Percentiles rank a stretch among this genome's conserved stretches.
Conservation (phyloP, 805 yeast genomes). For the Teunomyces tritomae region DNA sequence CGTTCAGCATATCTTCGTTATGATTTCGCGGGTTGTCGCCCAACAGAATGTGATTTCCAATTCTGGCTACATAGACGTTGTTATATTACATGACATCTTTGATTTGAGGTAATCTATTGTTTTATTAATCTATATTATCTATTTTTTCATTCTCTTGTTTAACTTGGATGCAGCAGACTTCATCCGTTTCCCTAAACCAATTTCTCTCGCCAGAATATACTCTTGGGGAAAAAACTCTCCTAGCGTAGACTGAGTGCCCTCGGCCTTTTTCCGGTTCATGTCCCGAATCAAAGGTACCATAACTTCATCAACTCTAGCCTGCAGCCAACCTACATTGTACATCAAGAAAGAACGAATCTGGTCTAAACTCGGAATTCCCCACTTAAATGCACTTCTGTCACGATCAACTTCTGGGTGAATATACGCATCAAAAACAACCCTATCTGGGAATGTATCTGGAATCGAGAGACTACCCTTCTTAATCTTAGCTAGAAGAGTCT, state of each 20-base stretch:
- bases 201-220: slow-evolving; percentile 44
- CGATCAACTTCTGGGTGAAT: slow-evolving; percentile 77
- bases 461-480: slow-evolving; percentile 52
- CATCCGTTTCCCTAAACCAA: slow-evolving; percentile 59
- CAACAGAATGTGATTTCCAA: not conserved
- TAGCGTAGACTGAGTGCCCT: slow-evolving; percentile 56
- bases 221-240: slow-evolving; percentile 70
- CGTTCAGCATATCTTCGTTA: too few relatives aligned
- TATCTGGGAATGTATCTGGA: slow-evolving; percentile 68
- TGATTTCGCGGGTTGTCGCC: not conserved
- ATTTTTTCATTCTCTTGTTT: slow-evolving; percentile 21
- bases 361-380: slow-evolving; percentile 91
- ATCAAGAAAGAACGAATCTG: slow-evolving; percentile 67
- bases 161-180: slow-evolving; percentile 55
- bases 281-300: slow-evolving; percentile 81
- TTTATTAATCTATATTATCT: too few relatives aligned
- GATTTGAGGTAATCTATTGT: too few relatives aligned
- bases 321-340: slow-evolving; percentile 76
- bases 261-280: slow-evolving; percentile 59
- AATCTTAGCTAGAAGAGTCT: slow-evolving; percentile 56
- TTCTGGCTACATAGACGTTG: too few relatives aligned
- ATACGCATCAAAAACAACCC: slow-evolving; percentile 70
- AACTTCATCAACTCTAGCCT: slow-evolving; percentile 73
- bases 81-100: too few relatives aligned
- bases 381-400: slow-evolving; percentile 71